Conservation (phyloP, 257 asterid genomes). For the Solanum ossicruentum region DNA sequence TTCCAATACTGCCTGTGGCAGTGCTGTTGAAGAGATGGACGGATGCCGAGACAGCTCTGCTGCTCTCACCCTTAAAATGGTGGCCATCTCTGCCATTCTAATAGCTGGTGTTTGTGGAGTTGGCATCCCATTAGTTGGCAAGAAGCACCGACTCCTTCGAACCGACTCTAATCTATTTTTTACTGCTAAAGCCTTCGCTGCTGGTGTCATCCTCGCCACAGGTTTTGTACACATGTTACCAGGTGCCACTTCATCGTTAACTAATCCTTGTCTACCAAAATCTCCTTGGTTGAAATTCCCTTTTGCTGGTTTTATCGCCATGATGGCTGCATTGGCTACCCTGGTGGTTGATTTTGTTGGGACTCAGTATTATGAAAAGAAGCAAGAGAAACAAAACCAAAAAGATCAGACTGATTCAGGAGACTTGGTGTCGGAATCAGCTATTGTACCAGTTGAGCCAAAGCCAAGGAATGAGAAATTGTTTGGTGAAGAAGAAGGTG, state of each 20-base stretch:
- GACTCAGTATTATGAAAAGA: constrained; percentile 85
- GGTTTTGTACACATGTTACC: constrained; percentile 98
- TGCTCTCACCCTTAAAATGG: constrained; percentile 54
- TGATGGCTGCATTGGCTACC: constrained; percentile 87
- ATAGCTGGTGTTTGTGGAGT: constrained; percentile 73
- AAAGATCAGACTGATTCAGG: constrained; percentile 17
- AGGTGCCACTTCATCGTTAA: constrained; percentile 55
- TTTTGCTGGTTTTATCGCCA: constrained; percentile 86
- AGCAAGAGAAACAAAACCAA: constrained; percentile 46
- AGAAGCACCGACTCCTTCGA: constrained; percentile 52
- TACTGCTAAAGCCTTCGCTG: constrained; percentile 87
- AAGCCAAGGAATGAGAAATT: constrained; percentile 24
- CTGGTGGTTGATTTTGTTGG: constrained; percentile 76
- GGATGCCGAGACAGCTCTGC: constrained; percentile 51
- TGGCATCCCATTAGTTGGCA: constrained; percentile 71
- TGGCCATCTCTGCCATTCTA: constrained; percentile 68
- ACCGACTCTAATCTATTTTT: constrained; percentile 76
- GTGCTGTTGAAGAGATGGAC: constrained; percentile 16
- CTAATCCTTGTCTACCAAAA: constrained; percentile 56
- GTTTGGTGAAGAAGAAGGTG: constrained; percentile 85
- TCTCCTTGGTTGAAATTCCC: constrained; percentile 81
- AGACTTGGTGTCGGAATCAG: constrained; percentile 37
- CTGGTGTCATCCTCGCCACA: constrained; percentile 95
- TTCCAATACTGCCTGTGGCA: constrained; percentile 37
- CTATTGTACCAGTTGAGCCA: constrained; percentile 34